Conservation (phyloP, 1,284 basidiomycete genomes). For the Heterobasidion irregulare region DNA sequence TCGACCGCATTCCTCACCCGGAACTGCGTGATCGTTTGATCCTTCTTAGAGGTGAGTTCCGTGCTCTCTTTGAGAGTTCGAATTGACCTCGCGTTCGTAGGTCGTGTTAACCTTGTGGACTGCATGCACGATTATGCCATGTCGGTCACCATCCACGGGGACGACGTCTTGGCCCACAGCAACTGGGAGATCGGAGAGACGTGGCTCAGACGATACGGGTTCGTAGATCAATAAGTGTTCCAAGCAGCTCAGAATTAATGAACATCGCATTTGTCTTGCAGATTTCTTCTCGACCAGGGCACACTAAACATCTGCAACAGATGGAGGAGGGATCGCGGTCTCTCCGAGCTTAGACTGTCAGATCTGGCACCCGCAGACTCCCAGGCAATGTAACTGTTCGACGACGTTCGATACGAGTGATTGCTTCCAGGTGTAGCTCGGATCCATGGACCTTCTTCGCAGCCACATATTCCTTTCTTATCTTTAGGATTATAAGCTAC, state of each 20-base stretch:
- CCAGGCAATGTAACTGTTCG: conserved; percentile 16
- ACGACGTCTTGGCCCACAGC: conserved; percentile 78
- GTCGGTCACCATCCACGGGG: conserved; percentile 71
- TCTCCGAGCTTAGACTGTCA: conserved; percentile 47
- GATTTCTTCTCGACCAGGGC: conserved; percentile 62
- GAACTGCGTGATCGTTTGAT: conserved; percentile 87
- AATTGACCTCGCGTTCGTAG: conserved; percentile 26
- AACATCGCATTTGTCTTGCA: conserved; percentile 19
- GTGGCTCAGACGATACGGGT: conserved; percentile 79
- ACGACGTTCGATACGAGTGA: not conserved
- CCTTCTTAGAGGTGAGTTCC: conserved; percentile 60
- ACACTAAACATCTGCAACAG: conserved; percentile 61
- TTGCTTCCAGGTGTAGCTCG: not conserved
- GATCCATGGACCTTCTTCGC: not conserved
- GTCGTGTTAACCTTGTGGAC: conserved; percentile 69
- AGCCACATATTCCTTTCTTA: not conserved
- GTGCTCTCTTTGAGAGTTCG: not conserved
- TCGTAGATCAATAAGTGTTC: conserved; percentile 19
- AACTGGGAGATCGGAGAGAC: conserved; percentile 86
- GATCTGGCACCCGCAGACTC: conserved; percentile 42
- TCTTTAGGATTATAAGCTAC: not conserved
- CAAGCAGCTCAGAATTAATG: not conserved
- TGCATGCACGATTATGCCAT: conserved; percentile 64
- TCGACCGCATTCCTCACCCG: conserved; percentile 82
- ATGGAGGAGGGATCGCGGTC: conserved; percentile 71